These are phyloP conservation scores for Colletotrichum sp. DNA, from an alignment of 2,329 filamentous ascomycete species.

Conservation along the genomic window DNA sequence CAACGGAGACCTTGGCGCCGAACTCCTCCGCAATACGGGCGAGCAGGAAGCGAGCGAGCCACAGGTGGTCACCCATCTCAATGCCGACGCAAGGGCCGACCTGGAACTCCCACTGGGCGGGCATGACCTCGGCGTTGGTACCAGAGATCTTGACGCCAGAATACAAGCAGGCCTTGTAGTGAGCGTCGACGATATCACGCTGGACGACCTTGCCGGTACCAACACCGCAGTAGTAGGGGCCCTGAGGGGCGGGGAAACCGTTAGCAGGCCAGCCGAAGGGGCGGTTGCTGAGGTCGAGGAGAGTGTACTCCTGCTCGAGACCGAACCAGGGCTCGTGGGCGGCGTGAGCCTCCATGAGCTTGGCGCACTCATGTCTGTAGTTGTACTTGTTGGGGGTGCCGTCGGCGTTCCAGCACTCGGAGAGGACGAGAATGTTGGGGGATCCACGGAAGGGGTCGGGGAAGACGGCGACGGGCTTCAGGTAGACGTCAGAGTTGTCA, in stretches of 20 bases:
- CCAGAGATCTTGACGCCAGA: constrained; percentile 93
- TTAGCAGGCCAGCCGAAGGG: constrained; percentile 82
- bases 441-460: constrained; percentile 89
- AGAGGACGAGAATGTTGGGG: constrained; percentile 93
- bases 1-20: constrained; percentile 91
- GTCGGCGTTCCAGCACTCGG: constrained; percentile 93
- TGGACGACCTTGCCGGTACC: constrained; percentile 96
- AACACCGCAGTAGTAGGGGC: constrained; percentile 91
- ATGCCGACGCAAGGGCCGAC: constrained; percentile 91
- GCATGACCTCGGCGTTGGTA: constrained; percentile 99
- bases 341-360: constrained; percentile 88
- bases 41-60: constrained; percentile 83
- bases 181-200: constrained; percentile 95
- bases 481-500: constrained; percentile 97
- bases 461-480: constrained; percentile 87
- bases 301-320: constrained; percentile 84
- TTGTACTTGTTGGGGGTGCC: constrained; percentile 98
- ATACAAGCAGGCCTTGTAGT: constrained; percentile 75
- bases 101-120: constrained; percentile 98
- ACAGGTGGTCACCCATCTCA: constrained; percentile 93
- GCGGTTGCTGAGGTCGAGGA: constrained; percentile 83
- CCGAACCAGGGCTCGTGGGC: constrained; percentile 94
- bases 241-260: constrained; percentile 90
- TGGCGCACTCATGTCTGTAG: constrained; percentile 89
- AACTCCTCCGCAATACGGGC: constrained; percentile 95